Percentiles rank a stretch among this genome's conserved stretches.
phyloP scores from a whole-genome alignment of 345 rosid genomes.

The Citrus mangshanensis region DNA sequence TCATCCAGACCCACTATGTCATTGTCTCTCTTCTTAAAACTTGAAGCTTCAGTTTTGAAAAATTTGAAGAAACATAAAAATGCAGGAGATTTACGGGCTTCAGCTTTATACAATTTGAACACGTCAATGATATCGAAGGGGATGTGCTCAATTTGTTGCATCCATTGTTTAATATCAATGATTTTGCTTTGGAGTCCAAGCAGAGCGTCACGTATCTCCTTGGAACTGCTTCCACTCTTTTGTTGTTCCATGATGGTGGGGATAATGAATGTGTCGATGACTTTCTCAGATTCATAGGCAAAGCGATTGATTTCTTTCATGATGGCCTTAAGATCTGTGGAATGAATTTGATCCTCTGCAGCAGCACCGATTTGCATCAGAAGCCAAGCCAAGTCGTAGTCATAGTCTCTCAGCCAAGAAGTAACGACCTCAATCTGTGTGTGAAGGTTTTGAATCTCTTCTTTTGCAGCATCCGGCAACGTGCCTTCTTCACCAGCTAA shows the following conservation, averaged over 20 bases:
- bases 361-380: background rate
- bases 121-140: background rate
- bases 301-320: background rate
- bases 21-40: background rate
- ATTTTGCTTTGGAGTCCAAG: background rate
- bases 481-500: background rate
- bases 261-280: background rate
- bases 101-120: background rate
- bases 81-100: background rate
- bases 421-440: background rate
- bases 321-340: background rate
- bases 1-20: background rate
- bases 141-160: background rate
- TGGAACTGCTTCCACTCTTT: background rate
- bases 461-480: background rate
- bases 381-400: background rate
- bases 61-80: too few relatives aligned
- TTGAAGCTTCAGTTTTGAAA: background rate
- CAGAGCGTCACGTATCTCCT: background rate
- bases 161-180: background rate
- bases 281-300: background rate
- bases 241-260: background rate
- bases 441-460: background rate
- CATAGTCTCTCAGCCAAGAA: background rate
- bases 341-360: background rate